Percentiles rank a stretch among this genome's conserved stretches.
phyloP scores from a whole-genome alignment of 768 basidiomycete genomes.

The Lactarius deliciosus region DNA sequence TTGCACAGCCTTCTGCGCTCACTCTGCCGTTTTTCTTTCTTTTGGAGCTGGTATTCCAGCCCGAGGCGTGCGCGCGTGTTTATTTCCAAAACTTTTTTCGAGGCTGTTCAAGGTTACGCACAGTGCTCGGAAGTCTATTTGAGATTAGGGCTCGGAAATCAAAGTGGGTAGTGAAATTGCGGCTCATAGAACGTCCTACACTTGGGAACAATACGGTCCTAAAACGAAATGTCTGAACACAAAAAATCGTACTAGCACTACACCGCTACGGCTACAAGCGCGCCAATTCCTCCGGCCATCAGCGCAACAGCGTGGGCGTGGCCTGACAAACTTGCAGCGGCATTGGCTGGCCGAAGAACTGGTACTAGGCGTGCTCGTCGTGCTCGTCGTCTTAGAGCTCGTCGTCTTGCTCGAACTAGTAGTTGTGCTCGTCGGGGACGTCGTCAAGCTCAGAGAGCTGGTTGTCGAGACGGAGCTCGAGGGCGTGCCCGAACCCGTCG shows the following conservation, averaged over 20 bases:
- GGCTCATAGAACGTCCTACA: too few relatives aligned
- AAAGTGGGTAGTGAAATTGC: too few relatives aligned
- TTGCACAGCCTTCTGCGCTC: too few relatives aligned
- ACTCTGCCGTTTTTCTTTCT: too few relatives aligned
- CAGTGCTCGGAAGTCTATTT: too few relatives aligned
- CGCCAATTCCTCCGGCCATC: slow-evolving; percentile 14
- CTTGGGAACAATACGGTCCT: background rate
- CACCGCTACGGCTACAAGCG: background rate
- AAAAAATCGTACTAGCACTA: background rate
- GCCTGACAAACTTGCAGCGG: background rate
- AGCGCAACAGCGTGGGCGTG: slow-evolving; percentile 4
- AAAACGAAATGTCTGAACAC: background rate
- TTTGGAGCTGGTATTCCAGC: too few relatives aligned
- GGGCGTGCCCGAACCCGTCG: background rate
- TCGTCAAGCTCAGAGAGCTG: background rate
- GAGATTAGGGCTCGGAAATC: too few relatives aligned
- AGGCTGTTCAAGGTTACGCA: too few relatives aligned
- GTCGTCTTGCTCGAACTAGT: too few relatives aligned
- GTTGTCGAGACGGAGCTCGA: background rate
- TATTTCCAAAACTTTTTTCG: too few relatives aligned
- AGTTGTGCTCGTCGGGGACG: background rate
- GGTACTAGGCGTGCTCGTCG: background rate
- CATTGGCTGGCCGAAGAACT: slow-evolving; percentile 1
- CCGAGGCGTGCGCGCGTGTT: too few relatives aligned
- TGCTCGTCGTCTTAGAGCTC: background rate